These are phyloP conservation scores for Phaffomyces opuntiae DNA, from an alignment of 805 yeast species.

Conservation along the genomic window DNA sequence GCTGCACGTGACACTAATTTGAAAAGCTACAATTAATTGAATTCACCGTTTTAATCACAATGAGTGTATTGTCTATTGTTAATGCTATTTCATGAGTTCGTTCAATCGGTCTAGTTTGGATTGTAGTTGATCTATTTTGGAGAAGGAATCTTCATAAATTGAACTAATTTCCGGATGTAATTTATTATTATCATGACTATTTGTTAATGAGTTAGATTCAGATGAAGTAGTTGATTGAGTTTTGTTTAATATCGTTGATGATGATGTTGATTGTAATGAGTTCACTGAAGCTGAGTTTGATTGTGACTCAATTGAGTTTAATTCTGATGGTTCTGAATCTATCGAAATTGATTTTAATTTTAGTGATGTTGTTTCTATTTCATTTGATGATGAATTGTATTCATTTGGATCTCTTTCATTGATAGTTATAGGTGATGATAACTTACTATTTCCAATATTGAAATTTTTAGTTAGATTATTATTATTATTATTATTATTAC, in stretches of 20 bases:
- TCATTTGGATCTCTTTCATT: conserved; percentile 7
- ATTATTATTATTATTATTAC: neutral
- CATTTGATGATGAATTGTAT: conserved; percentile 9
- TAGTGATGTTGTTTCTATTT: conserved; percentile 19
- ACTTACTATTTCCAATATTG: neutral
- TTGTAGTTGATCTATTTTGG: conserved; percentile 34
- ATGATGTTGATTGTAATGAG: conserved; percentile 11
- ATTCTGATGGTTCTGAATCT: too few relatives aligned
- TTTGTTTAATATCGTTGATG: conserved; percentile 6
- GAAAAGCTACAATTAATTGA: neutral
- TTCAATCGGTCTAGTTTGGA: conserved; percentile 19
- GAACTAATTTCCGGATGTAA: conserved; percentile 44
- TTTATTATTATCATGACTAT: too few relatives aligned
- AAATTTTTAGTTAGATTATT: neutral
- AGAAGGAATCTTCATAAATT: conserved; percentile 52
- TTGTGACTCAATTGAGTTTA: neutral
- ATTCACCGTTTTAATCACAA: neutral
- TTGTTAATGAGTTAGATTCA: neutral
- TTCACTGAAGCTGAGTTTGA: conserved; percentile 17
- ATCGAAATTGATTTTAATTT: too few relatives aligned
- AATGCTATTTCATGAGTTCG: conserved; percentile 9
- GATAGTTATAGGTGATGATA: conserved; percentile 17
- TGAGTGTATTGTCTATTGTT: neutral
- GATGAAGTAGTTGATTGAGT: neutral
- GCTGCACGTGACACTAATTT: neutral